phyloP scores from a whole-genome alignment of 2,329 filamentous ascomycete genomes.

The Lasiodiplodia sp. region DNA sequence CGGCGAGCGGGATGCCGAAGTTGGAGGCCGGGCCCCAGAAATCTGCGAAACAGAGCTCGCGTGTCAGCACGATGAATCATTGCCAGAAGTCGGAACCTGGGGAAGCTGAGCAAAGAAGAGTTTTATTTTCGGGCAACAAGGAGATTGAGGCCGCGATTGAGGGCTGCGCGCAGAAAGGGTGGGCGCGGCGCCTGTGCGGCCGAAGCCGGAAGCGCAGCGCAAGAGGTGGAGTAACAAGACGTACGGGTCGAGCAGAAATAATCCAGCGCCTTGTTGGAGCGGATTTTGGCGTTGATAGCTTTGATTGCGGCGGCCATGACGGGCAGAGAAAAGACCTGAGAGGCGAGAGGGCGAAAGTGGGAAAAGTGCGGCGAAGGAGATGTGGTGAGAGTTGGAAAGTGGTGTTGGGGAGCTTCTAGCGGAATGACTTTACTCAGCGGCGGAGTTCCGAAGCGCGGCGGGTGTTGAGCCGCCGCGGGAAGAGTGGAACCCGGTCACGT shows the following conservation, averaged over 20 bases:
- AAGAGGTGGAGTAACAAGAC: constrained; percentile 38
- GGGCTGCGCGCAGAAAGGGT: neutral
- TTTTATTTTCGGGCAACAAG: neutral
- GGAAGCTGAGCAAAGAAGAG: neutral
- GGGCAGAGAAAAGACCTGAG: constrained; percentile 26
- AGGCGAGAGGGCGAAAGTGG: constrained; percentile 9
- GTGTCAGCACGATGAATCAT: constrained; percentile 2
- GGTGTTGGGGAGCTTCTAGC: constrained; percentile 27
- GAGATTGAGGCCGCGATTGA: constrained; percentile 3
- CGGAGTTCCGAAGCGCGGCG: constrained; percentile 26
- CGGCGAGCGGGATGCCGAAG: constrained; percentile 62
- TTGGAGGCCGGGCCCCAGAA: constrained; percentile 62
- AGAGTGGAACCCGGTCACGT: constrained; percentile 23
- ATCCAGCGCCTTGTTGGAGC: constrained; percentile 57
- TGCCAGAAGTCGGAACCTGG: neutral
- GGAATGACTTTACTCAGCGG: constrained; percentile 21
- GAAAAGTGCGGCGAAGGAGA: neutral
- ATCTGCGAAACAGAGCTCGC: constrained; percentile 43
- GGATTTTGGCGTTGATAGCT: constrained; percentile 61
- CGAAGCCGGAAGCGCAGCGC: constrained; percentile 29
- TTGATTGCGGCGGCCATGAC: constrained; percentile 62
- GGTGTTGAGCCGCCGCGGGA: constrained; percentile 17
- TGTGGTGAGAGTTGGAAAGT: constrained; percentile 11
- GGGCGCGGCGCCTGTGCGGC: constrained; percentile 1
- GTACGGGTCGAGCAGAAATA: constrained; percentile 63